Evolutionary conservation across 805 yeast species (phyloP).

Genomic region (Kodamaea neixiangensis): DNA sequence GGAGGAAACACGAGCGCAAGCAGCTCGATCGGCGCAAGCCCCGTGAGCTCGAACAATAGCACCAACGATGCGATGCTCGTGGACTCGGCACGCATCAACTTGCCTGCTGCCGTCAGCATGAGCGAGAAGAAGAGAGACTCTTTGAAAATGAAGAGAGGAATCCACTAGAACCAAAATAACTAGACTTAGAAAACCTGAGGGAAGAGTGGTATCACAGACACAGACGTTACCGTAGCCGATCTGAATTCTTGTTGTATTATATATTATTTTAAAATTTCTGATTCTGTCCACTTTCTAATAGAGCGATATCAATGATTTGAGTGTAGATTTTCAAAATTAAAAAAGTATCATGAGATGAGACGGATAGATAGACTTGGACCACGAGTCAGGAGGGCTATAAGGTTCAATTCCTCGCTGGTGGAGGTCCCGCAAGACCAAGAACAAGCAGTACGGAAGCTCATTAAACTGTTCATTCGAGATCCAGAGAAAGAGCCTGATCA

Average conservation of each 20-base stretch:
- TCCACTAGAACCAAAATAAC: slow-evolving; percentile 24
- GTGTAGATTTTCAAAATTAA: background rate
- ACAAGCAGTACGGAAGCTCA: background rate
- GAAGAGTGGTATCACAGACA: background rate
- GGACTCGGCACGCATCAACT: slow-evolving; percentile 21
- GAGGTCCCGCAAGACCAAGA: background rate
- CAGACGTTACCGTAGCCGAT: background rate
- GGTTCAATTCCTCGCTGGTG: background rate
- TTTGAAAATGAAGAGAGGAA: slow-evolving; percentile 46
- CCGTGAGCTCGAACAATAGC: slow-evolving; percentile 13
- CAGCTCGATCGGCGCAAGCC: slow-evolving; percentile 16
- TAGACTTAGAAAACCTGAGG: background rate
- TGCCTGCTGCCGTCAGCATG: slow-evolving; percentile 36
- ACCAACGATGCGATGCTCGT: slow-evolving; percentile 13
- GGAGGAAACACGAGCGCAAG: slow-evolving; percentile 12
- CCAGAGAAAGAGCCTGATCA: background rate
- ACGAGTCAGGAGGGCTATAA: background rate
- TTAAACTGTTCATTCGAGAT: background rate
- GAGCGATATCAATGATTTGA: background rate
- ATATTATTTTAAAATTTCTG: too few species aligned
- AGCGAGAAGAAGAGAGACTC: slow-evolving; percentile 49
- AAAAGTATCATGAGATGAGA: background rate
- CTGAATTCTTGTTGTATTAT: background rate
- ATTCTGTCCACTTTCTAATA: background rate
- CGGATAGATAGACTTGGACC: background rate